Evolutionary conservation across 441 rosid genomes (phyloP), one percentile per base, ranked within the genome.

Genomic region (Gossypium lobatum): DNA sequence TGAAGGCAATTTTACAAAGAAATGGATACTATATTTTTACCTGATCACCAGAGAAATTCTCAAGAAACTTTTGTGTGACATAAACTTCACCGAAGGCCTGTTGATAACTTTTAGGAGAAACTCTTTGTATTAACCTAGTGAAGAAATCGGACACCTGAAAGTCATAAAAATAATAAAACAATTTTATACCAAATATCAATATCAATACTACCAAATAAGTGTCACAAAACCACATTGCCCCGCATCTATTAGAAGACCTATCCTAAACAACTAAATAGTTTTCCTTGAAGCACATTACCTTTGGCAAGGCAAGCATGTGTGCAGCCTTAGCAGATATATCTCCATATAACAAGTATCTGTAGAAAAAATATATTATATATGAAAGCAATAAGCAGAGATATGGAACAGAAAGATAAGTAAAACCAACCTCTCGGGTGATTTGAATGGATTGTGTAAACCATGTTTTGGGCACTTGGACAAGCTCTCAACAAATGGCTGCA

Each of bases 11-110:
- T 57, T 71, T 20, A 61, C 5, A 8, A 45, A 31, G 52, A 46
- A 60, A 20, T 13, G 59, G 5, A 11, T 54, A 45, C 16, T 11
- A 42, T 34, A 53, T 23, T 60, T 60, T 21, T 82, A 95, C 99
- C 97, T 95, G 99, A 86, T 95, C 98, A 58, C 97, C 99, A 16
- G 83, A 90, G 75, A 95, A 95, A 85, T 95, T 95, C 83, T 93
- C 96, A 18, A 95, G 85, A 75, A 95, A 95, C 67, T 95, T 95
- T 72, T 75, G 78, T 34, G 98, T 95, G 73, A 95, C 97, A 53
- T 76, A 78, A 81, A 95, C 99, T 85, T 95, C 98, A 71, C 78
- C 96, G 70, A 85, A 83, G 70, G 98, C 98, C 85, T 95, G 99
- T 77, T 90, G 89, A 73, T 91, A 95, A 86, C 96, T 95, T 84